Evolutionary conservation across 768 basidiomycete species (phyloP).

Genomic region (Bullera alba): DNA sequence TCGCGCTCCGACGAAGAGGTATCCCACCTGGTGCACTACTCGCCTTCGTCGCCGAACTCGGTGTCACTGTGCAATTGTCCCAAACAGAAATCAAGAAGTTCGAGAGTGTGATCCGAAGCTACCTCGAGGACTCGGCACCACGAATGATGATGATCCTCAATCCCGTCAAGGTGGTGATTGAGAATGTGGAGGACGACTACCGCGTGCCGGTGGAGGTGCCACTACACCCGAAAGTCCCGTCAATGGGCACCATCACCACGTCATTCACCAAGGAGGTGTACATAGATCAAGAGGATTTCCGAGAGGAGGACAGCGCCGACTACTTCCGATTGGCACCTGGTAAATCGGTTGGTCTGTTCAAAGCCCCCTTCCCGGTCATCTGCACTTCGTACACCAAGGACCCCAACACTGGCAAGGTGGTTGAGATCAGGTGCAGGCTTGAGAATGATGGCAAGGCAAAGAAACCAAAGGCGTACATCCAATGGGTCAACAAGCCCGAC

Average conservation of each 20-base stretch:
- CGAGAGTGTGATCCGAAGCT: conserved; percentile 78
- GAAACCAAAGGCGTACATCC: conserved; percentile 73
- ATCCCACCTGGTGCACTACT: conserved; percentile 94
- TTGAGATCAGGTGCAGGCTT: conserved; percentile 68
- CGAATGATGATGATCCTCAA: conserved; percentile 83
- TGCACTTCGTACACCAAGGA: conserved; percentile 83
- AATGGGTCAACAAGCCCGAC: conserved; percentile 63
- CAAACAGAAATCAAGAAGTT: conserved; percentile 84
- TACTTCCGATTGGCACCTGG: conserved; percentile 97
- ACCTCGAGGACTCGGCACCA: conserved; percentile 80
- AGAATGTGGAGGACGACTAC: conserved; percentile 83
- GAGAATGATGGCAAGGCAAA: conserved; percentile 61
- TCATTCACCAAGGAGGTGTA: conserved; percentile 80
- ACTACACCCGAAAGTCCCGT: conserved; percentile 85
- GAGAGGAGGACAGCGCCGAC: conserved; percentile 74
- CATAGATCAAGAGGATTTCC: conserved; percentile 91
- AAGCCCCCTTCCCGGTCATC: conserved; percentile 83
- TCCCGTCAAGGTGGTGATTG: conserved; percentile 83
- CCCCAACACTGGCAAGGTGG: conserved; percentile 62
- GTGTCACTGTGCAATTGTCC: conserved; percentile 75
- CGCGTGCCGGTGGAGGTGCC: conserved; percentile 77
- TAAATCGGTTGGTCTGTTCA: conserved; percentile 93
- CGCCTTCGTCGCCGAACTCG: conserved; percentile 86
- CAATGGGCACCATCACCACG: conserved; percentile 66
- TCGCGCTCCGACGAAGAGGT: conserved; percentile 87